Base-by-base conservation (phyloP, 306 rosid genomes). In the Carpinus fangiana region DNA sequence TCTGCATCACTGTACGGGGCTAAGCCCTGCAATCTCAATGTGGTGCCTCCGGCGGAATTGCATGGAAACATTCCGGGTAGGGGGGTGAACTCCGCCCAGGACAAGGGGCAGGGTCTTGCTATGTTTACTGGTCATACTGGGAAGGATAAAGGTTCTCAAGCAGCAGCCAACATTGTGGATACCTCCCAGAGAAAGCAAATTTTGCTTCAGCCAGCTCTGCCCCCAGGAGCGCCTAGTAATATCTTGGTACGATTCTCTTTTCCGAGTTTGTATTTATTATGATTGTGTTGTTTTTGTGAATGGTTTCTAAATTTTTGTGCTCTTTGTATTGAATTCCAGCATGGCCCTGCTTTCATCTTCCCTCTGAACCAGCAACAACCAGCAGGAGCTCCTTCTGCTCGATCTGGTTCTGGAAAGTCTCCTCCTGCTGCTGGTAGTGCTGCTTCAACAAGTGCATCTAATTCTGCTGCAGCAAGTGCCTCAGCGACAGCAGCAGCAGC, bases 321-420 rank as follows among this genome's bases (percentile, higher is more conserved):
- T 45, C 13, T 55, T 64, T 53, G 36, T 65, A 2, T 26, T 70
- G 34, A 68, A 80, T 79, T 83, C 45, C 93, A 96, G 96, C 99
- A 95, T 34, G 97, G 90, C 7, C 98, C 98, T 77, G 82, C 99
- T 69, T 93, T 96, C 81, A 88, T 96, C 72, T 81, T 96, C 82
- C 99, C 98, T 1, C 38, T 96, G 85, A 85, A 88, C 76, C 99
- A 96, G 87, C 99, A 90, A 79, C 99, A 93, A 80, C 92, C 93
- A 3, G 98, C 92, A 0, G 91, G 89, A 1, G 91, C 96, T 20
- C 84, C 94, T 45, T 84, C 97, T 64, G 91, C 87, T 60, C 82
- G 92, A 60, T 92, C 99, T 1, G 98, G 90, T 45, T 83, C 98
- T 82, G 85, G 83, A 46, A 96, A 90, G 81, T 84, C 99, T 70